Base-by-base conservation (phyloP, 139 green algal species). In the Micractinium sp. region DNA sequence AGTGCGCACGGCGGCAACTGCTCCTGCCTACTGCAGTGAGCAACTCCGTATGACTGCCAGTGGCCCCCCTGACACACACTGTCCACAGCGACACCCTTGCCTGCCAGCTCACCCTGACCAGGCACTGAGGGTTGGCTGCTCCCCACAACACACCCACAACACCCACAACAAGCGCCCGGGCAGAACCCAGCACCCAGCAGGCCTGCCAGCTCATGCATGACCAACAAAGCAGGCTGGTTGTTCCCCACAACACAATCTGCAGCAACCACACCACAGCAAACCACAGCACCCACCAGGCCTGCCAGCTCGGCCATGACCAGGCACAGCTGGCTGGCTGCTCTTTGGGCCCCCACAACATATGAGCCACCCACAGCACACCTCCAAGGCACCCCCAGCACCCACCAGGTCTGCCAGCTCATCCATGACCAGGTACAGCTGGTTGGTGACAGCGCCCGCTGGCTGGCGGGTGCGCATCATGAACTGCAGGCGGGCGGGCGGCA, bases 401-500 rank as follows among this genome's bases (percentile, higher is more conserved):
- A 98, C 96, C 94, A 99, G 91, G 89, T 99, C 95, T 41, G 98
- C 97, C 47, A 99, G 94, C 56, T 99, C 97, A 87, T 99, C 98
- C 98, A 99, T 99, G 1, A 94, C 95, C 31, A 99, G 93, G 92
- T 99, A 99, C 60, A 99, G 94, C 89, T 97, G 94, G 93, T 99
- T 99, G 78, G 93, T 93, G 33, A 99, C 98, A 23, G 94, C 56
- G 79, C 98, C 98, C 18, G 87, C 93, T 2, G 98, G 98, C 94
- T 99, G 97, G 47, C 95, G 93, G 16, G 98, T 99, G 56, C 98
- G 95, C 97, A 99, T 99, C 98, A 99, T 99, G 93, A 99, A 99
- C 94, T 99, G 74, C 18, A 80, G 74, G 16, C 16, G 23, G 33
- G 63, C 63, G 22, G 14, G 60, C 2, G 5, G 47, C 47, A 9